These are phyloP conservation scores for Epichloe gansuensis DNA, from an alignment of 2,329 filamentous ascomycete genomes.

Conservation along the genomic window DNA sequence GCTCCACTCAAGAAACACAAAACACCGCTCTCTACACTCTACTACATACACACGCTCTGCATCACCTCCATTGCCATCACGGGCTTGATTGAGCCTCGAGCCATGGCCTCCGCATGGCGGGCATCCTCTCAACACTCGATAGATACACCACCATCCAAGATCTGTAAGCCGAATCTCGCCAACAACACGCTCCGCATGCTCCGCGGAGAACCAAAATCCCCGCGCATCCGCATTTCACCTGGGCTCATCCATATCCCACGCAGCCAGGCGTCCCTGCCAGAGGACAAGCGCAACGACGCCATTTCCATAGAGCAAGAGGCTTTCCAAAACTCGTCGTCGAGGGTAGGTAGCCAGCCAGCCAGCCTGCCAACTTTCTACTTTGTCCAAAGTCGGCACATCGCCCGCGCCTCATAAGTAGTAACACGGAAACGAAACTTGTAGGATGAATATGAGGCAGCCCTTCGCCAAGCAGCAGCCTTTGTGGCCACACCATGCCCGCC, in stretches of 20 bases:
- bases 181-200: not conserved
- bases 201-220: not conserved
- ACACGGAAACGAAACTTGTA: conserved; percentile 18
- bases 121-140: conserved; percentile 42
- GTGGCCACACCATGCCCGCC: not conserved
- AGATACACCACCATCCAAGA: conserved; percentile 51
- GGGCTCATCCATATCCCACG: not conserved
- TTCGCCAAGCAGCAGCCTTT: conserved; percentile 5
- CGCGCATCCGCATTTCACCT: too few species aligned
- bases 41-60: too few species aligned
- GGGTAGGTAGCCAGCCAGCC: conserved; percentile 26
- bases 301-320: conserved; percentile 54
- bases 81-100: not conserved
- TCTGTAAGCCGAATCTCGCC: conserved; percentile 18
- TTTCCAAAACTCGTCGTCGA: conserved; percentile 43
- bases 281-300: conserved; percentile 31
- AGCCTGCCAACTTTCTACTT: not conserved
- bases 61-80: not conserved
- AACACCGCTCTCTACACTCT: too few species aligned
- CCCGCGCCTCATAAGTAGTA: not conserved
- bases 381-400: not conserved
- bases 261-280: conserved; percentile 20
- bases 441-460: conserved; percentile 44
- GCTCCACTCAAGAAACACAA: too few species aligned
- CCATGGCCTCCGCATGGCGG: conserved; percentile 26